Evolutionary conservation across 2,329 filamentous ascomycete genomes (phyloP).

Genomic region (Pseudopithomyces chartarum): DNA sequence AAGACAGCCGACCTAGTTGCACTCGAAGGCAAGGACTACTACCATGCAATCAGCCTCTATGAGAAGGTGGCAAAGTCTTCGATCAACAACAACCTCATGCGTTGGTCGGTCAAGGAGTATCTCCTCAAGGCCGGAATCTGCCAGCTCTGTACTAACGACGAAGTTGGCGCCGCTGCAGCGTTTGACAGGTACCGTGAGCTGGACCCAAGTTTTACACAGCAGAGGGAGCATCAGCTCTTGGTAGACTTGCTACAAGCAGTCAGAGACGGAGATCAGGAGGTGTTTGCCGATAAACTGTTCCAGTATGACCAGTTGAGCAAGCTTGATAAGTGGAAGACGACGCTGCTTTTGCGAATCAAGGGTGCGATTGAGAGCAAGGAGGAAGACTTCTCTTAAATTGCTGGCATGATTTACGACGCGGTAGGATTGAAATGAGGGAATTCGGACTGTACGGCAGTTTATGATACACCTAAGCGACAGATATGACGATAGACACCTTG

Average conservation of each 20-base stretch:
- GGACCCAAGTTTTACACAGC: conserved; percentile 68
- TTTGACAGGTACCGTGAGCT: conserved; percentile 79
- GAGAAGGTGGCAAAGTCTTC: conserved; percentile 80
- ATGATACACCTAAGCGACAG: neutral
- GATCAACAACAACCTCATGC: conserved; percentile 78
- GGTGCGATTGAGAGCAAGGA: conserved; percentile 74
- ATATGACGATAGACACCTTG: neutral
- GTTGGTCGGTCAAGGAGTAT: conserved; percentile 80
- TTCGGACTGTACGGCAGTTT: neutral
- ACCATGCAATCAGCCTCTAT: conserved; percentile 57
- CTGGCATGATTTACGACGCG: neutral
- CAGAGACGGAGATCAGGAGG: conserved; percentile 78
- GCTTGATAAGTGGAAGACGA: conserved; percentile 97
- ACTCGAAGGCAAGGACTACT: conserved; percentile 76
- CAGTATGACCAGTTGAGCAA: conserved; percentile 92
- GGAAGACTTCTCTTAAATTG: conserved; percentile 67
- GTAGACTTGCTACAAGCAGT: conserved; percentile 76
- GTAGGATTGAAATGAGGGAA: neutral
- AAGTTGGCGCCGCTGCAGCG: conserved; percentile 78
- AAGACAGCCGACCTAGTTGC: conserved; percentile 90
- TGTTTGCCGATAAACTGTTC: conserved; percentile 84
- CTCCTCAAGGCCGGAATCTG: conserved; percentile 93
- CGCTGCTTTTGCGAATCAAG: conserved; percentile 81
- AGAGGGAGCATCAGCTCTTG: conserved; percentile 82
- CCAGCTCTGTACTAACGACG: conserved; percentile 76